phyloP scores from a whole-genome alignment of 202 grass and related monocot genomes.

The Alloteropsis angusta region DNA sequence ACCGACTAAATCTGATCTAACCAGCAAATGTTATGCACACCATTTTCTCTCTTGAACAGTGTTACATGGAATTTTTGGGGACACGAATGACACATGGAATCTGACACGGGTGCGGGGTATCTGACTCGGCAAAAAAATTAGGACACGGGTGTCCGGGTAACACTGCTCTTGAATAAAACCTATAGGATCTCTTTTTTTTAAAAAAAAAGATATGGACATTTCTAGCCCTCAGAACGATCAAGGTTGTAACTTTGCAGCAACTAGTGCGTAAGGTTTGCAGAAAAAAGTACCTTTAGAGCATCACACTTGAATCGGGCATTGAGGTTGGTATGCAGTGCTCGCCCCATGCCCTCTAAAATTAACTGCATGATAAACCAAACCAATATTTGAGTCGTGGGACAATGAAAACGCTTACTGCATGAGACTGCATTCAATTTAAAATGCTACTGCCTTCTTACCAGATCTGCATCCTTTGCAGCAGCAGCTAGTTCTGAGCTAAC shows the following conservation, averaged over 20 bases:
- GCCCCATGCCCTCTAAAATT: slow-evolving; percentile 94
- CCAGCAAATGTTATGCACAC: neutral
- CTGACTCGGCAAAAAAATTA: too few species aligned
- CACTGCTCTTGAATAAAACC: too few species aligned
- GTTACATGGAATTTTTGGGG: too few species aligned
- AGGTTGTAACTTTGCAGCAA: neutral
- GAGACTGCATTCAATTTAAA: neutral
- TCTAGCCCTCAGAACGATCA: neutral
- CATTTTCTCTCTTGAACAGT: neutral
- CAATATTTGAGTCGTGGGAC: neutral
- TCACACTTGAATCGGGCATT: slow-evolving; percentile 84
- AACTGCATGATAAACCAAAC: slow-evolving; percentile 41
- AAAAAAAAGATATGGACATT: neutral
- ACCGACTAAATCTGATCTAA: neutral
- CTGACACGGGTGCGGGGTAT: too few species aligned
- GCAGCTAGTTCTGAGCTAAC: slow-evolving; percentile 95
- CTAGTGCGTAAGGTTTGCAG: neutral
- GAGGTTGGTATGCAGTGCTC: slow-evolving; percentile 86
- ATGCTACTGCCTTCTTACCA: slow-evolving; percentile 39
- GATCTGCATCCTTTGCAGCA: slow-evolving; percentile 76
- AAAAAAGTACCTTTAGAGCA: slow-evolving; percentile 67
- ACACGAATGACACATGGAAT: too few species aligned
- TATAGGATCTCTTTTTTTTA: too few species aligned
- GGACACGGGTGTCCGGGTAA: too few species aligned
- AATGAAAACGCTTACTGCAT: neutral